Base-by-base conservation (phyloP, 2,329 filamentous ascomycete species). In the Apiospora kogelbergensis region DNA sequence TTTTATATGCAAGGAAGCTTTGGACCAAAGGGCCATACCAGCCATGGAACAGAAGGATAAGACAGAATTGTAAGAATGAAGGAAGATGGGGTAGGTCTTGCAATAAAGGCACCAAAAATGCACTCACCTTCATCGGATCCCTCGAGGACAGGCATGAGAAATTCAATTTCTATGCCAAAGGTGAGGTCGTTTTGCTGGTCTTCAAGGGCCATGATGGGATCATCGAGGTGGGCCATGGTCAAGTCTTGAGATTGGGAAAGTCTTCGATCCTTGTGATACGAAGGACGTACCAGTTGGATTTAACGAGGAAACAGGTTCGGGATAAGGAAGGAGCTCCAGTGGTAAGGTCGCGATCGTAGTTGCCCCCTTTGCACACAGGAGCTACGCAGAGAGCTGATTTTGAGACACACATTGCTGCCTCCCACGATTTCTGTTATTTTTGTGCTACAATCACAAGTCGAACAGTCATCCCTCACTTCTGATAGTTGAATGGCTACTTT, bases 121-220 rank as follows among this genome's bases (percentile, higher is more conserved):
- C 11, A 57, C 15, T 70, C 42, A 6, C 63, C 30, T 41, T 42
- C 1, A 4, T 6, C 17, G 41, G 44, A 10, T 30, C 5, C 30
- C 13, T 40, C 64, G 42, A 13, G 40, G 30, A 40, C 37, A 17
- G 22, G n/a, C 7, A 6, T 63, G 20, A 77, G 67, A 57, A 77
- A 76, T 57, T 77, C 74, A 1, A 77, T 33, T 63, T 77, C 75
- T 30, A 77, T 63, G 4, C 75, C 76, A 44, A 73, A 75, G 15
- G 76, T 77, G 10, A 77, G 65, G 53, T 37, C 53, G 9, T 30
- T 30, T 22, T 37, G 17, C 7, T 9, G 53, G 53, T 60, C 53
- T 30, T 60, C 53, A 3, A 60, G 7, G 20, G 53, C 53, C 53
- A 60, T 60, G 53, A 60, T 60, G 9, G 53, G 53, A 13, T 60